These are phyloP conservation scores for Aspergillus sp. DNA, from an alignment of 2,329 filamentous ascomycete species.

Conservation along the genomic window DNA sequence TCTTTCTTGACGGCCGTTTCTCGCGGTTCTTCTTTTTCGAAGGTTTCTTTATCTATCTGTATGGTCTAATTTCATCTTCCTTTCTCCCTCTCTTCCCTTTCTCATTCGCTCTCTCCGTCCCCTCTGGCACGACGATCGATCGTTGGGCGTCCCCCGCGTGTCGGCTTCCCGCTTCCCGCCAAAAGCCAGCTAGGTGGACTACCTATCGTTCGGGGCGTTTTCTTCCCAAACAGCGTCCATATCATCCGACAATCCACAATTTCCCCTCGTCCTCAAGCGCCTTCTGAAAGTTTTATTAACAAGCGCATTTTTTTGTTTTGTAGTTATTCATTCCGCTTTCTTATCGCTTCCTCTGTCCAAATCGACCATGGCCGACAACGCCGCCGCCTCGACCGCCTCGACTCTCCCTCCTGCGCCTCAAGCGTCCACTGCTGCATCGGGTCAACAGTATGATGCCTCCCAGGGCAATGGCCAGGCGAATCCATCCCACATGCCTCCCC, in stretches of 20 bases:
- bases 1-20: too few relatives aligned
- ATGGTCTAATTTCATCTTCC: background rate
- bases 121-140: slow-evolving; percentile 1
- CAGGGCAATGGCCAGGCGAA: slow-evolving; percentile 68
- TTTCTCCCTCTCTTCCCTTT: slow-evolving; percentile 12
- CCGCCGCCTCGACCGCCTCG: slow-evolving; percentile 59
- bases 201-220: slow-evolving; percentile 25
- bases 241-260: slow-evolving; percentile 8
- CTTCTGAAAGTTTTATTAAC: slow-evolving; percentile 15
- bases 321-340: slow-evolving; percentile 14
- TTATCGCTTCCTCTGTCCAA: slow-evolving; percentile 17
- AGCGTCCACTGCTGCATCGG: slow-evolving; percentile 67
- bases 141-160: too few relatives aligned
- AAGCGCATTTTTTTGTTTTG: slow-evolving; percentile 19
- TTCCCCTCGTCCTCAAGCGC: slow-evolving; percentile 9
- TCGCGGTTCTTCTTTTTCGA: too few relatives aligned
- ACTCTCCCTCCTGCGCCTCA: slow-evolving; percentile 70
- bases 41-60: too few relatives aligned
- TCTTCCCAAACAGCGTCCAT: slow-evolving; percentile 19
- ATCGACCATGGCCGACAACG: slow-evolving; percentile 72
- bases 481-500: slow-evolving; percentile 79
- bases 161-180: slow-evolving; percentile 19
- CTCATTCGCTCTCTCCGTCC: slow-evolving; percentile 11
- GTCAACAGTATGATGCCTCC: slow-evolving; percentile 67
- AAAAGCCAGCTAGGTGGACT: slow-evolving; percentile 19